Percentiles rank a stretch among this genome's conserved stretches.
phyloP scores from a whole-genome alignment of 805 yeast genomes.

The Brettanomyces anomalus region DNA sequence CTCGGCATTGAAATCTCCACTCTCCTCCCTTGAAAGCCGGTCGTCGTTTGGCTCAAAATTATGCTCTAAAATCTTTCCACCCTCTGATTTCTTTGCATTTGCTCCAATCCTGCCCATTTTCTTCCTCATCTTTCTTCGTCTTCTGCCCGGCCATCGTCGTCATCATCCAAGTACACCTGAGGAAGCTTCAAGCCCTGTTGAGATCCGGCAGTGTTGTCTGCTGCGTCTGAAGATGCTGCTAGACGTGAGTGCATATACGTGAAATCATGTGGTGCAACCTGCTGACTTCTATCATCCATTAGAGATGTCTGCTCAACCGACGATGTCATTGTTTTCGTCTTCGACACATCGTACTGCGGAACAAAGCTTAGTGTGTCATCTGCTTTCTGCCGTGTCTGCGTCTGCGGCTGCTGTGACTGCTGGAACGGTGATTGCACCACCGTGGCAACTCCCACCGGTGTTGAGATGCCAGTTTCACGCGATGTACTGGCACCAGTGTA shows the following conservation, averaged over 20 bases:
- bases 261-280: not conserved
- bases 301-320: not conserved
- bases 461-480: not conserved
- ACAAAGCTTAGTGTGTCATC: not conserved
- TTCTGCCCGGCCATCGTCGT: not conserved
- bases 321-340: not conserved
- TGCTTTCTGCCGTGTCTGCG: too few relatives aligned
- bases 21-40: not conserved
- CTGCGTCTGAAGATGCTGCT: not conserved
- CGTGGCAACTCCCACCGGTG: not conserved
- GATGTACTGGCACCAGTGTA: not conserved
- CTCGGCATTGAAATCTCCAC: not conserved
- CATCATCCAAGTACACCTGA: slow-evolving; percentile 2
- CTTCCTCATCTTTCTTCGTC: not conserved
- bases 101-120: too few relatives aligned
- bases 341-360: not conserved
- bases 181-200: slow-evolving; percentile 3
- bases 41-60: not conserved
- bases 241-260: slow-evolving; percentile 1
- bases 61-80: too few relatives aligned
- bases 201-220: not conserved
- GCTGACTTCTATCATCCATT: not conserved
- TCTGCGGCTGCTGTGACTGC: not conserved
- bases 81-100: too few relatives aligned
- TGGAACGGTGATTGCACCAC: not conserved